Evolutionary conservation across 2,329 filamentous ascomycete species (phyloP), one percentile per base, ranked within the genome.

Genomic region (Verticillium alfalfae): DNA sequence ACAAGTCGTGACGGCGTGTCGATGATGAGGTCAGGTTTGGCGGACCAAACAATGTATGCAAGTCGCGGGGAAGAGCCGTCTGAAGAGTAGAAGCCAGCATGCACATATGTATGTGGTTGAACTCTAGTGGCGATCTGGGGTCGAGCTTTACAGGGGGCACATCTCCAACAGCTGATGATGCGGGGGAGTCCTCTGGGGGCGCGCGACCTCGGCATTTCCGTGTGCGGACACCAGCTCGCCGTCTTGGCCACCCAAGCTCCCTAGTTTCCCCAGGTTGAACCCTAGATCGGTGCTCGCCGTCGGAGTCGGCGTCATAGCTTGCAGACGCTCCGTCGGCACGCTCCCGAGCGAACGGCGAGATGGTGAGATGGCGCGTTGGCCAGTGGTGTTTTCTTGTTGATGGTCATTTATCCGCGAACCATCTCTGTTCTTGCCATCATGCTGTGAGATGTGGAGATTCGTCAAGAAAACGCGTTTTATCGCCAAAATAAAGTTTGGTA

Each of bases 141-240:
- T 52, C 15, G 36, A 41, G 6, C 16, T 15, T 18, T 8, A 52
- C 41, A 18, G 45, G 54, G 54, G 52, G 31, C 22, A 16, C 26
- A 38, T 18, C 55, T 18, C 55, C 55, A 22, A 38, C 34, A 34
- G 55, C 36, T 18, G 13, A 7, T 36, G 34, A 37, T 57, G 55
- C 55, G 55, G 55, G 55, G 55, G 57, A 34, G 22, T 18, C 12
- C 26, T 22, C 45, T 57, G 64, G 56, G 34, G 34, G 22, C 34
- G 12, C 59, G 41, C 60, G 62, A 63, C 72, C 72, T 72, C 73
- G 72, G 72, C 69, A 73, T 68, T 73, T 67, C 72, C 71, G 55
- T 60, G 58, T 73, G 68, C 60, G 70, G 72, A 62, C 68, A 71
- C 62, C 69, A 71, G 54, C 62, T 72, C 67, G 67, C 55, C 45